Conservation (phyloP, 1,284 basidiomycete genomes). For the Cutaneotrichosporon sp. region DNA sequence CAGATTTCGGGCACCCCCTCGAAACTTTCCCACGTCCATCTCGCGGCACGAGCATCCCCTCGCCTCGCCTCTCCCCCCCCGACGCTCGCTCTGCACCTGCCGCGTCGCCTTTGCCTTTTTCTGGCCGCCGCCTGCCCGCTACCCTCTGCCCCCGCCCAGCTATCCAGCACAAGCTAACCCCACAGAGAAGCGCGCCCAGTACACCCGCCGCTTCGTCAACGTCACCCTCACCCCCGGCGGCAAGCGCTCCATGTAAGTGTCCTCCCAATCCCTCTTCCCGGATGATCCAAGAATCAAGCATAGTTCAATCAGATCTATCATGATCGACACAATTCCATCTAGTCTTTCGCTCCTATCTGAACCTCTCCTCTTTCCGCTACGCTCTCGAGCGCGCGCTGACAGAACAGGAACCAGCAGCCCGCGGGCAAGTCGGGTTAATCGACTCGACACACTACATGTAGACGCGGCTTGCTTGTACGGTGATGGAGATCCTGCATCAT, state of each 20-base stretch:
- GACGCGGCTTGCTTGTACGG: conserved; percentile 28
- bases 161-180: conserved; percentile 10
- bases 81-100: no score
- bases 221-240: conserved; percentile 86
- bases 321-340: conserved; percentile 71
- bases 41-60: no score
- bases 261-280: conserved; percentile 19
- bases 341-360: conserved; percentile 96
- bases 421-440: conserved; percentile 53
- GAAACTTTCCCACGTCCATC: no score
- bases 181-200: conserved; percentile 81
- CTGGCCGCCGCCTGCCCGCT: neutral
- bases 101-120: neutral
- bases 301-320: conserved; percentile 57
- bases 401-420: conserved; percentile 52
- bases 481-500: conserved; percentile 28
- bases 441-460: conserved; percentile 19
- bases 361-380: conserved; percentile 28
- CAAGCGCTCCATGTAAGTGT: conserved; percentile 92
- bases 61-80: no score
- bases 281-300: conserved; percentile 62
- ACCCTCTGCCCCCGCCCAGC: neutral
- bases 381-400: conserved; percentile 8
- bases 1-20: no score
- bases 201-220: conserved; percentile 72